phyloP scores from a whole-genome alignment of 139 green algal species.

The Tetradesmus lagerheimii region DNA sequence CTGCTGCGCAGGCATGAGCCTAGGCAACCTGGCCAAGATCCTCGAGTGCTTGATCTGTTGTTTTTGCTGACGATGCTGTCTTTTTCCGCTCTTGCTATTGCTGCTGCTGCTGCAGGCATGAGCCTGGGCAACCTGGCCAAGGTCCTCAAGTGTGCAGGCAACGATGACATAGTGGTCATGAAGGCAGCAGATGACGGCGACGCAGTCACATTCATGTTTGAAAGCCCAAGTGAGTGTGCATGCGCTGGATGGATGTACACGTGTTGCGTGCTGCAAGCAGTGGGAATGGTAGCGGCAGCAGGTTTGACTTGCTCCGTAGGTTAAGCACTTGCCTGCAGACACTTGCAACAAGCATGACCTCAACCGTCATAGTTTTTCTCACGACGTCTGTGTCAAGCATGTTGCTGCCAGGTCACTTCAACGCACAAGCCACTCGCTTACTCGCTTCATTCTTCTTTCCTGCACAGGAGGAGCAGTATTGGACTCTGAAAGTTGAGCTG shows the following conservation, averaged over 20 bases:
- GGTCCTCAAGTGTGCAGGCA: conserved; percentile 98
- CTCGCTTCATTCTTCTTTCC: too few species aligned
- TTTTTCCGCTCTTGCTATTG: neutral
- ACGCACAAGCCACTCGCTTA: too few species aligned
- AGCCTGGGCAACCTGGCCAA: conserved; percentile 96
- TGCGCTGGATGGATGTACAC: neutral
- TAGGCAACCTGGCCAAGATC: too few species aligned
- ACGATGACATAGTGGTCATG: conserved; percentile 97
- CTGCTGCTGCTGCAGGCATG: conserved; percentile 71
- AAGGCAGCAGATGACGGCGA: conserved; percentile 96
- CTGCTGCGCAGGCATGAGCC: too few species aligned
- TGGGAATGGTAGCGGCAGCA: neutral
- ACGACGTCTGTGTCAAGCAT: too few species aligned
- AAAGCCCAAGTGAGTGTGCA: conserved; percentile 63
- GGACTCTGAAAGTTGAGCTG: conserved; percentile 99
- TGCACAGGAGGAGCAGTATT: conserved; percentile 82
- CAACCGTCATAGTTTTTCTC: too few species aligned
- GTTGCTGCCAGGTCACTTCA: too few species aligned
- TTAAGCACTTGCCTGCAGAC: too few species aligned
- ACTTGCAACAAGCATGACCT: too few species aligned
- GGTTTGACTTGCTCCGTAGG: too few species aligned
- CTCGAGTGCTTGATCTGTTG: too few species aligned
- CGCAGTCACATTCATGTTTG: conserved; percentile 98
- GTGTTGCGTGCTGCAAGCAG: neutral
- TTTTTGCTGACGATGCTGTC: neutral